Evolutionary conservation across 192 early-diverging fungal species (phyloP).

Genomic region (Coemansia sp.): DNA sequence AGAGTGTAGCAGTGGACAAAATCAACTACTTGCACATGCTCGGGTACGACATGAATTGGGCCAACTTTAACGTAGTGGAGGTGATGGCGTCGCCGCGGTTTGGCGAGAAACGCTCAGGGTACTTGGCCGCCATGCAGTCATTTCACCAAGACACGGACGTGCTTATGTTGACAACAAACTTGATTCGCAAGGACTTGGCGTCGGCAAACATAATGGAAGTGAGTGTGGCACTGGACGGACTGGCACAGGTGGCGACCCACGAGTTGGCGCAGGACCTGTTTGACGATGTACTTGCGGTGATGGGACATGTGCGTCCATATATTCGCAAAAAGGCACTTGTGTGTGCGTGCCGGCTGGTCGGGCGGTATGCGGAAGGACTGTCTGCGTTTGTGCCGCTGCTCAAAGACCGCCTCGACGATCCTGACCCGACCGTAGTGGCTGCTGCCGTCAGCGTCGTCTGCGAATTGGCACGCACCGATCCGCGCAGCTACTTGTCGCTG

Average conservation of each 20-base stretch:
- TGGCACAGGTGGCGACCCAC: conserved; percentile 89
- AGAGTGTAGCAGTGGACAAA: conserved; percentile 88
- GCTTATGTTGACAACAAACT: conserved; percentile 93
- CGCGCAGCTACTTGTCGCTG: conserved; percentile 88
- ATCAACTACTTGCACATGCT: conserved; percentile 91
- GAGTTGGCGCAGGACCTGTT: conserved; percentile 87
- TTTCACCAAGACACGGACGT: conserved; percentile 95
- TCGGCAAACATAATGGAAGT: conserved; percentile 82
- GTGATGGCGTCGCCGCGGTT: conserved; percentile 92
- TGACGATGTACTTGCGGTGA: conserved; percentile 81
- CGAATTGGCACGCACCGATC: conserved; percentile 90
- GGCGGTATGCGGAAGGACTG: conserved; percentile 88
- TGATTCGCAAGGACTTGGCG: conserved; percentile 95
- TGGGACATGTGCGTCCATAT: conserved; percentile 91
- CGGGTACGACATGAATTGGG: conserved; percentile 97
- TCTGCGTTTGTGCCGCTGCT: conserved; percentile 77
- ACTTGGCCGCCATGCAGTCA: conserved; percentile 85
- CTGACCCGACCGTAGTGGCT: conserved; percentile 90
- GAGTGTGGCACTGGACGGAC: conserved; percentile 85
- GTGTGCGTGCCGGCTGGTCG: conserved; percentile 83
- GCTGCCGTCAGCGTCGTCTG: conserved; percentile 95
- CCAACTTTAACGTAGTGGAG: conserved; percentile 93
- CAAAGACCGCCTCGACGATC: conserved; percentile 86
- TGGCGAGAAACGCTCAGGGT: conserved; percentile 85
- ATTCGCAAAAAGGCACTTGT: conserved; percentile 90